Conservation (phyloP, 2,329 filamentous ascomycete species). For the Chaetoscypha palmicola region DNA sequence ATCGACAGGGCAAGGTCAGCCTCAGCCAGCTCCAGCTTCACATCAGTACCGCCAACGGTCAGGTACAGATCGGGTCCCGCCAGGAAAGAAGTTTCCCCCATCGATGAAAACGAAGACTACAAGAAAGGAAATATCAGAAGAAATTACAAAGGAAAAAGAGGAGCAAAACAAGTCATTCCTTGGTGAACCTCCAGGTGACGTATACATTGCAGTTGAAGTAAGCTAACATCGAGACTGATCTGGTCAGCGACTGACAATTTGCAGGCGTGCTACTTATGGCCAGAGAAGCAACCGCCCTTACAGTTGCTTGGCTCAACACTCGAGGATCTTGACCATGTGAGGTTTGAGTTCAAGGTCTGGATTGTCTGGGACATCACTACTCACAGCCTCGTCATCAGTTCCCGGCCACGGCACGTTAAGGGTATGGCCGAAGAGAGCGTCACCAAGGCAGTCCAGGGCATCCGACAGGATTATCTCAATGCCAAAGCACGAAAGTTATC, state of each 20-base stretch:
- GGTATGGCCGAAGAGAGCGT: constrained; percentile 8
- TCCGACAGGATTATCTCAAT: constrained; percentile 19
- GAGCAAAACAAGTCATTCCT: background rate
- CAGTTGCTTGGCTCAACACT: constrained; percentile 16
- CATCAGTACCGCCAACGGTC: background rate
- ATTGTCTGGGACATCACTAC: constrained; percentile 14
- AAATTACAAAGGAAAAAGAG: background rate
- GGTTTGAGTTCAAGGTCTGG: constrained; percentile 15
- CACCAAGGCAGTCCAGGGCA: constrained; percentile 15
- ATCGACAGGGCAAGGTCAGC: background rate
- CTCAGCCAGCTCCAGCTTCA: background rate
- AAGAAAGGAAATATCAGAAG: background rate
- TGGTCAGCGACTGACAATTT: constrained; percentile 1
- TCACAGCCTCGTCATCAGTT: constrained; percentile 14
- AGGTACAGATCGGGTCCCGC: background rate
- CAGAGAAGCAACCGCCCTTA: constrained; percentile 9
- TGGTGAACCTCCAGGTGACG: background rate
- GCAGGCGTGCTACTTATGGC: constrained; percentile 22
- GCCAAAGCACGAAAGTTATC: constrained; percentile 15
- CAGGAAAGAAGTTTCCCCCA: background rate
- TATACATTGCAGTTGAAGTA: background rate
- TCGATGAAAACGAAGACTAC: background rate
- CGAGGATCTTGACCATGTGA: constrained; percentile 20
- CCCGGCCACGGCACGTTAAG: background rate
- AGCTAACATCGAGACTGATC: background rate